Evolutionary conservation across 257 asterid species (phyloP).

Genomic region (Scutellaria baicalensis): DNA sequence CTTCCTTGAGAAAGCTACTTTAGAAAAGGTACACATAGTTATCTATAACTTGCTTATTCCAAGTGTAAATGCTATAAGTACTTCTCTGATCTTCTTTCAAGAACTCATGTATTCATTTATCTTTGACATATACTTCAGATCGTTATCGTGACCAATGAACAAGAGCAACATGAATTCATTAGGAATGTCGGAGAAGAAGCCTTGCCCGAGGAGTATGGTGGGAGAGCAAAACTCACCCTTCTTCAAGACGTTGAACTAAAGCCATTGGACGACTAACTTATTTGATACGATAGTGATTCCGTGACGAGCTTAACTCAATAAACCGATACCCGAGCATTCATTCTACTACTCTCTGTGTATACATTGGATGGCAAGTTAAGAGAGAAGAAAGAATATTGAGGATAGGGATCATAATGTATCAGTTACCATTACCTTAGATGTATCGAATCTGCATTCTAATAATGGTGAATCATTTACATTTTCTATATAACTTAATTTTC

Average conservation of each 20-base stretch:
- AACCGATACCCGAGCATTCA: neutral
- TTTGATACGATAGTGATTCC: neutral
- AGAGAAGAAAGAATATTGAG: neutral
- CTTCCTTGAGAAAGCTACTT: constrained; percentile 62
- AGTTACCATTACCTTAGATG: neutral
- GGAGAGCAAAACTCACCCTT: constrained; percentile 41
- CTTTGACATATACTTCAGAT: constrained; percentile 23
- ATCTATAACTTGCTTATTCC: neutral
- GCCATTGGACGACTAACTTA: constrained; percentile 16
- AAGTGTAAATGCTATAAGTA: neutral
- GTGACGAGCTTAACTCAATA: constrained; percentile 5
- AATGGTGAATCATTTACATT: neutral
- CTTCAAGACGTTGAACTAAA: constrained; percentile 42
- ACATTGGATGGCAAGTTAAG: neutral
- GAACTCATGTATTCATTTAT: neutral
- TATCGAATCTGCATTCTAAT: neutral
- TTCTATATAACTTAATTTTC: neutral
- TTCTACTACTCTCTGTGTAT: neutral
- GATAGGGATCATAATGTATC: neutral
- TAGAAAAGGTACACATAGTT: constrained; percentile 39
- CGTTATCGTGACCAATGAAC: constrained; percentile 53
- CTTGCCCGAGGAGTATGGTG: constrained; percentile 75
- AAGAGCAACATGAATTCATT: constrained; percentile 34
- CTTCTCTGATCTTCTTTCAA: neutral
- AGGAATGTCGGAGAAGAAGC: constrained; percentile 51